These are phyloP conservation scores for Pseudogymnoascus sp. DNA, from an alignment of 2,329 filamentous ascomycete genomes.

Conservation along the genomic window DNA sequence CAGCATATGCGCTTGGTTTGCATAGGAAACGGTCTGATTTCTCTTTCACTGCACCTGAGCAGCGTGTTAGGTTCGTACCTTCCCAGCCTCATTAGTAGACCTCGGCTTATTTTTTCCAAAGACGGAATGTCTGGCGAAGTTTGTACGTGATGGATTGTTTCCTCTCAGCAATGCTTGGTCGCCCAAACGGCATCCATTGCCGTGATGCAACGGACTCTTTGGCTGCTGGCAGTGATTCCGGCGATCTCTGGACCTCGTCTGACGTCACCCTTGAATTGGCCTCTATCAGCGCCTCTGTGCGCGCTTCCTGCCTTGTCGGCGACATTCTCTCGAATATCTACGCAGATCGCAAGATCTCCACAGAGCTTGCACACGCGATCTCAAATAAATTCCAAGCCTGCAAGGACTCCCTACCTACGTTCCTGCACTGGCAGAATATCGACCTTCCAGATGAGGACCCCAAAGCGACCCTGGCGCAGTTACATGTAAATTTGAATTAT, in stretches of 20 bases:
- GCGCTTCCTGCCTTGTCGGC: slow-evolving; percentile 16
- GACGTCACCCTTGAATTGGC: not conserved
- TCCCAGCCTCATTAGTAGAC: too few species aligned
- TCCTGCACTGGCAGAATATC: slow-evolving; percentile 47
- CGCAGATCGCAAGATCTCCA: slow-evolving; percentile 40
- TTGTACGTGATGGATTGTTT: slow-evolving; percentile 61
- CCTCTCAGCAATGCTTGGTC: slow-evolving; percentile 55
- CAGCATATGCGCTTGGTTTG: slow-evolving; percentile 55
- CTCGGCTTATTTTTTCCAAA: too few species aligned
- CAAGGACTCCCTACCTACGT: slow-evolving; percentile 42
- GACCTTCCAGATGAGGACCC: slow-evolving; percentile 35
- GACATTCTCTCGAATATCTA: slow-evolving; percentile 10
- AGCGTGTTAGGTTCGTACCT: slow-evolving; percentile 27
- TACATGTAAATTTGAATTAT: slow-evolving; percentile 57
- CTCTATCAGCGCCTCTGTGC: slow-evolving; percentile 10
- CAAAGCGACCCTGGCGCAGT: slow-evolving; percentile 50
- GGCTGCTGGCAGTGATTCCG: not conserved
- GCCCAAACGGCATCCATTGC: slow-evolving; percentile 40
- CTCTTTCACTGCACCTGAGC: slow-evolving; percentile 44
- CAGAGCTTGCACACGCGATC: slow-evolving; percentile 51
- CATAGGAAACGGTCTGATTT: slow-evolving; percentile 55
- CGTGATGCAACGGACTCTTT: slow-evolving; percentile 10
- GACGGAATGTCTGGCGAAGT: slow-evolving; percentile 53
- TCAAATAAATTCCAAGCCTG: slow-evolving; percentile 47
- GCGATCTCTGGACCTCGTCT: not conserved